Percentiles rank a stretch among this genome's conserved stretches.
phyloP scores from a whole-genome alignment of 1,284 basidiomycete species.

The Ceratorhiza oryzae-sativae region DNA sequence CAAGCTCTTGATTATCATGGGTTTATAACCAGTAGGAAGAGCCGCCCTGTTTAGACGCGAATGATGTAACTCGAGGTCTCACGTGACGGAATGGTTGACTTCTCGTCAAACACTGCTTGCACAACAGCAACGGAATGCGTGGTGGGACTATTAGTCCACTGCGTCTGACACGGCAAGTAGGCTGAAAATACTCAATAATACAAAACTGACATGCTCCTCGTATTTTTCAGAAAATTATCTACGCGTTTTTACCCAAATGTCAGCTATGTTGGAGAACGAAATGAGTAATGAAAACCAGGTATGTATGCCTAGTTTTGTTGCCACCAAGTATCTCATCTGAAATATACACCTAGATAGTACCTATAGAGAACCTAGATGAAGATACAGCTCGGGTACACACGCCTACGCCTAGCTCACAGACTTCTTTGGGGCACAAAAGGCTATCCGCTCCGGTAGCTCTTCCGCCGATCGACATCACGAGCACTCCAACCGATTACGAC shows the following conservation, averaged over 20 bases:
- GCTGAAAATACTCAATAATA: background rate
- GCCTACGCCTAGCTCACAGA: background rate
- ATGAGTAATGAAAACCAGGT: background rate
- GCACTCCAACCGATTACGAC: slow-evolving; percentile 1
- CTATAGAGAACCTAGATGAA: background rate
- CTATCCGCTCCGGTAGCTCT: background rate
- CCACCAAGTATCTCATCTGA: background rate
- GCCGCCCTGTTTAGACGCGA: background rate
- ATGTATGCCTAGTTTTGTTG: background rate
- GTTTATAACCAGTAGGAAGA: background rate
- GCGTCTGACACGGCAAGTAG: background rate
- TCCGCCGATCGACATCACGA: background rate
- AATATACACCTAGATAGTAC: background rate
- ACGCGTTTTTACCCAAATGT: background rate
- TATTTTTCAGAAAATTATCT: background rate
- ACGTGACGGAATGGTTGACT: background rate
- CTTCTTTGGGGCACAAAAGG: background rate
- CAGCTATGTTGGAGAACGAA: slow-evolving; percentile 19
- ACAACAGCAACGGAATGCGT: background rate
- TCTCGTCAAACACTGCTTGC: background rate
- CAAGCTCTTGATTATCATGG: background rate
- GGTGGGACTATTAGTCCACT: background rate
- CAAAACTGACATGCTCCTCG: background rate
- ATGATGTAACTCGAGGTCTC: background rate
- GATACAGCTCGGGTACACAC: slow-evolving; percentile 17